These are phyloP conservation scores for Fusarium haematococcum DNA, from an alignment of 2,329 filamentous ascomycete genomes.

Conservation along the genomic window DNA sequence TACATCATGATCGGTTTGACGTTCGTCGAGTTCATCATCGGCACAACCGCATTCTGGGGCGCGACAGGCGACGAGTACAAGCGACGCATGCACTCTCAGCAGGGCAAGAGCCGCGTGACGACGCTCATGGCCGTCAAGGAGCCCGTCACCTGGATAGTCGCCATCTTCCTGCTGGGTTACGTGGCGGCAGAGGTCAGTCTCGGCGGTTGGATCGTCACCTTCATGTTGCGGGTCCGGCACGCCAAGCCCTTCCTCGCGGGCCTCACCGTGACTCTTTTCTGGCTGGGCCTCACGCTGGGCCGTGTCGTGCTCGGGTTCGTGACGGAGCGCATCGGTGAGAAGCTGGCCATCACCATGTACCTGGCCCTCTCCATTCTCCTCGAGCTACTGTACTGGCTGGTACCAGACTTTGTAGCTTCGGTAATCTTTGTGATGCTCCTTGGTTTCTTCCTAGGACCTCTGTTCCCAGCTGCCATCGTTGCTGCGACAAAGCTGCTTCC, in stretches of 20 bases:
- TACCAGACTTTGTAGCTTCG: slow-evolving; percentile 80
- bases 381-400: slow-evolving; percentile 83
- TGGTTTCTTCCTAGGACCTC: slow-evolving; percentile 83
- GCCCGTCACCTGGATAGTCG: slow-evolving; percentile 76
- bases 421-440: slow-evolving; percentile 77
- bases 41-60: slow-evolving; percentile 70
- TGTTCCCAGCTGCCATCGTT: slow-evolving; percentile 82
- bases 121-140: slow-evolving; percentile 58
- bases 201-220: slow-evolving; percentile 84
- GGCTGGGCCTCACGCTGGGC: slow-evolving; percentile 83
- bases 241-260: slow-evolving; percentile 78
- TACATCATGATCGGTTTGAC: slow-evolving; percentile 77
- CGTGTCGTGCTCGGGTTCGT: slow-evolving; percentile 80
- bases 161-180: slow-evolving; percentile 81
- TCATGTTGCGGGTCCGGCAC: slow-evolving; percentile 83
- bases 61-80: slow-evolving; percentile 68
- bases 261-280: slow-evolving; percentile 83
- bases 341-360: slow-evolving; percentile 72
- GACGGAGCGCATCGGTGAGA: slow-evolving; percentile 80
- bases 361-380: slow-evolving; percentile 71
- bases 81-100: slow-evolving; percentile 44
- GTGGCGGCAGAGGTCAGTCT: slow-evolving; percentile 82
- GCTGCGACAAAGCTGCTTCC: slow-evolving; percentile 81
- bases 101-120: slow-evolving; percentile 57
- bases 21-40: slow-evolving; percentile 65